phyloP scores from a whole-genome alignment of 2,329 filamentous ascomycete species.

The Tolypocladium guangdongense region DNA sequence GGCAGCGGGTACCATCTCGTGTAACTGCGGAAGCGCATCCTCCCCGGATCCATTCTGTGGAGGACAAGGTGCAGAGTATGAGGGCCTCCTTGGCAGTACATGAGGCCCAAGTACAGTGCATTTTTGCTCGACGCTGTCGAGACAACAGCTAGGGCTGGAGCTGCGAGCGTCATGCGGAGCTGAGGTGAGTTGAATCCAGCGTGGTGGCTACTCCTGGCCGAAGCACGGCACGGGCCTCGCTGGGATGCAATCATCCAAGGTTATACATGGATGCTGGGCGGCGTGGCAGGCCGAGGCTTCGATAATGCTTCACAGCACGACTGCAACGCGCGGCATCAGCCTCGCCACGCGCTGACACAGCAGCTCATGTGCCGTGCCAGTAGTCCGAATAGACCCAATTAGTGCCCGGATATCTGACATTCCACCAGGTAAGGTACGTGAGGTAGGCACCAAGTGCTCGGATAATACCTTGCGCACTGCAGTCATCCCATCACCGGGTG shows the following conservation, averaged over 20 bases:
- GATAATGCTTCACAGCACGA: background rate
- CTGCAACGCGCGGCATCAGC: background rate
- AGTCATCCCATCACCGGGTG: background rate
- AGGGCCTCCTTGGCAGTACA: too few relatives aligned
- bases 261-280: background rate
- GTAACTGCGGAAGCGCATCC: background rate
- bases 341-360: background rate
- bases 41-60: background rate
- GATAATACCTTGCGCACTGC: background rate
- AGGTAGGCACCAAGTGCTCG: too few relatives aligned
- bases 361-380: background rate
- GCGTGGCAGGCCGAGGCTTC: background rate
- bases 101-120: background rate
- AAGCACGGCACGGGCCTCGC: background rate
- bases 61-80: background rate
- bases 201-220: background rate
- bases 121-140: background rate
- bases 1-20: background rate
- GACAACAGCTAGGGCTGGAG: too few relatives aligned
- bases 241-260: background rate
- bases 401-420: background rate
- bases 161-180: background rate
- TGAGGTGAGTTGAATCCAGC: background rate
- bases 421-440: background rate
- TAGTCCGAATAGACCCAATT: background rate